These are phyloP conservation scores for Elongisporangium anandrum DNA, from an alignment of 352 stramenopile species.

Conservation along the genomic window DNA sequence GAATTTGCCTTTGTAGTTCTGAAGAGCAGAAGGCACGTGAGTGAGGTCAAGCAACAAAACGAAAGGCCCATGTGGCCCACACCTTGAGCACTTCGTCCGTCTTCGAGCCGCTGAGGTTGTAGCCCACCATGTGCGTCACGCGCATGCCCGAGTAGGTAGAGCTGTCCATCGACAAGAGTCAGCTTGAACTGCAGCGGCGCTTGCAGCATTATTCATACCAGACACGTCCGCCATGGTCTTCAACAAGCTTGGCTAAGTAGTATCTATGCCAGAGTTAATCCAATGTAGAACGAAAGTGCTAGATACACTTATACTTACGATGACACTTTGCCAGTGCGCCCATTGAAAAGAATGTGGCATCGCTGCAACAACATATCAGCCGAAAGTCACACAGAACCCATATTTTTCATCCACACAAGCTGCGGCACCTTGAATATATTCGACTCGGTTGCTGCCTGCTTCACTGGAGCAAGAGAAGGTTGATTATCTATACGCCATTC, in stretches of 20 bases:
- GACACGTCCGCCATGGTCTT: conserved; percentile 69
- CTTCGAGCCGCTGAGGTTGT: conserved; percentile 73
- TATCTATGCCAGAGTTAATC: conserved; percentile 33
- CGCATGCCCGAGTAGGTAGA: conserved; percentile 33
- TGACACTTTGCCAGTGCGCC: conserved; percentile 74
- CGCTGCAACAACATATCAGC: conserved; percentile 25
- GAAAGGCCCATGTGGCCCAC: neutral
- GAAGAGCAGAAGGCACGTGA: neutral
- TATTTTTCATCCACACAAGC: neutral
- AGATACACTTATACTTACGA: conserved; percentile 30
- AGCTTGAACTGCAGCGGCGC: too few species aligned
- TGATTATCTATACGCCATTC: neutral
- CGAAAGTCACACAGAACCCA: neutral
- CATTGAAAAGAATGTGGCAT: conserved; percentile 78
- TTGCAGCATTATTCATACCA: conserved; percentile 26
- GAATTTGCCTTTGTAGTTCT: conserved; percentile 45
- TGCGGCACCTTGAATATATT: conserved; percentile 52
- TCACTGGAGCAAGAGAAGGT: conserved; percentile 5
- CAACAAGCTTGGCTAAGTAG: conserved; percentile 73
- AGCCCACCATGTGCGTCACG: conserved; percentile 81
- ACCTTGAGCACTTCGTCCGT: conserved; percentile 72
- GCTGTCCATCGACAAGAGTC: conserved; percentile 13
- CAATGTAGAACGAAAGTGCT: neutral
- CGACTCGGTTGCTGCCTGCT: conserved; percentile 7
- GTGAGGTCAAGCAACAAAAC: neutral